Conservation (phyloP, 768 basidiomycete species). For the Phlebiopsis gigantea region DNA sequence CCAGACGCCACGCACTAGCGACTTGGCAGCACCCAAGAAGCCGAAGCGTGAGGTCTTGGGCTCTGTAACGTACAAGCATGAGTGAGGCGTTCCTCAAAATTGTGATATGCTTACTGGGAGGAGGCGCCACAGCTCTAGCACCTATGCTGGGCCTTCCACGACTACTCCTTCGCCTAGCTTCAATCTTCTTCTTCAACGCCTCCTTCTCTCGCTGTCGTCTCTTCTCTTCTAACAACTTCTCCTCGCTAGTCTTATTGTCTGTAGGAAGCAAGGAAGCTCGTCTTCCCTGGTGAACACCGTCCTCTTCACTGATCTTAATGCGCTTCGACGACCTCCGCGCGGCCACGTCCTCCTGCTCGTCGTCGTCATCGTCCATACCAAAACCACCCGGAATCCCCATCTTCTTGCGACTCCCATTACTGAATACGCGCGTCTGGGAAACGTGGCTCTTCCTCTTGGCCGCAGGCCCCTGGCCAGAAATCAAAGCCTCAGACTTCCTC, state of each 20-base stretch:
- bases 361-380: conserved; percentile 46
- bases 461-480: conserved; percentile 25
- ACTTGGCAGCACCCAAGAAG: conserved; percentile 65
- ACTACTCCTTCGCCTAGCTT: conserved; percentile 67
- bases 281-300: conserved; percentile 30
- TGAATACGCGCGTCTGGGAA: conserved; percentile 41
- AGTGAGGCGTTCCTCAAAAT: conserved; percentile 4
- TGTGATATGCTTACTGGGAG: conserved; percentile 30
- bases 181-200: conserved; percentile 55
- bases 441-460: conserved; percentile 25
- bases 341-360: conserved; percentile 28
- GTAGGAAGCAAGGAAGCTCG: conserved; percentile 30
- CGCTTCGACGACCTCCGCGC: conserved; percentile 40
- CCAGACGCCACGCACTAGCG: conserved; percentile 71
- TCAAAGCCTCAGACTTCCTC: conserved; percentile 49
- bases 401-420: conserved; percentile 38
- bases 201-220: conserved; percentile 44
- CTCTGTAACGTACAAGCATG: conserved; percentile 27
- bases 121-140: conserved; percentile 17
- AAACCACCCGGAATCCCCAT: conserved; percentile 52
- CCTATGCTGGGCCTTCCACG: conserved; percentile 40
- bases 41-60: conserved; percentile 56
- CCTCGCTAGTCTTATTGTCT: conserved; percentile 12
- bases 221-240: conserved; percentile 25
- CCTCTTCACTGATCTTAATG: conserved; percentile 31